Conservation (phyloP, 441 rosid species). For the Gossypium lobatum region DNA sequence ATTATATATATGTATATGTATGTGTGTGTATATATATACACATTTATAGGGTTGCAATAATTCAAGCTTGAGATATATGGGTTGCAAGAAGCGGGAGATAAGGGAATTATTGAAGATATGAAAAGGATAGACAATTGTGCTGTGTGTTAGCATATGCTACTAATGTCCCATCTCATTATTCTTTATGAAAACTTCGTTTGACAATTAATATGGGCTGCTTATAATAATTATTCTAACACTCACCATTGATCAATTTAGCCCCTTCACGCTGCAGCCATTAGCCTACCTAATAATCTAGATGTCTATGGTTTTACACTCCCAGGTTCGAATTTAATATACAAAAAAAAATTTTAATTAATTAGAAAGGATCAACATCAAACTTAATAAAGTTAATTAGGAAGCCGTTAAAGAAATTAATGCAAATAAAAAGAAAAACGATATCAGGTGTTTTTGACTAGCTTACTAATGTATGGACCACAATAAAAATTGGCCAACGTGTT, state of each 20-base stretch:
- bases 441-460: not conserved
- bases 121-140: slow-evolving; percentile 22
- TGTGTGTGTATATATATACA: not conserved
- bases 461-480: not conserved
- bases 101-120: slow-evolving; percentile 25
- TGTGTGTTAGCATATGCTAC: slow-evolving; percentile 10
- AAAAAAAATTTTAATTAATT: not conserved
- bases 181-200: slow-evolving; percentile 6
- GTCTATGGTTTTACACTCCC: not conserved
- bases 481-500: slow-evolving; percentile 1
- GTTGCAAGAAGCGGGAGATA: slow-evolving; percentile 13
- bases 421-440: not conserved
- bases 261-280: not conserved
- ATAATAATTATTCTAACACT: not conserved
- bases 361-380: not conserved
- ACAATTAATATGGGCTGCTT: not conserved
- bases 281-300: not conserved
- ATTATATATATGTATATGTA: not conserved
- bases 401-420: not conserved
- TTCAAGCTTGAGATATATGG: not conserved
- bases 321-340: too few species aligned
- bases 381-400: not conserved
- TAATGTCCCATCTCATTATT: slow-evolving; percentile 31
- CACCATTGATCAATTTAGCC: not conserved
- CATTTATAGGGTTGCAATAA: not conserved